phyloP scores from a whole-genome alignment of 768 basidiomycete genomes.

The Amyloporia xantha region DNA sequence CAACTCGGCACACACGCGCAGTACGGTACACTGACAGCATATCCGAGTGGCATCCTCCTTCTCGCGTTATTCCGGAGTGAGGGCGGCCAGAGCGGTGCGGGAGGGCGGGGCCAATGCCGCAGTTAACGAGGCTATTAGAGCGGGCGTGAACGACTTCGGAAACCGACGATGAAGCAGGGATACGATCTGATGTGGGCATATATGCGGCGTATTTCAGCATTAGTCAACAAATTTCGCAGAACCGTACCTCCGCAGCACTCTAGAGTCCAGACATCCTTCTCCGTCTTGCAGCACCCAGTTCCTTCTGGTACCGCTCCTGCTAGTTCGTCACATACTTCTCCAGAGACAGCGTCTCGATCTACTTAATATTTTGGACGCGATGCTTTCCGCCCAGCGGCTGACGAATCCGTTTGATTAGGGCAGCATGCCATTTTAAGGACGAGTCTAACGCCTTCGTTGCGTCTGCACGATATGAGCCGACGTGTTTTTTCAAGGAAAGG shows the following conservation, averaged over 20 bases:
- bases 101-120: constrained; percentile 54
- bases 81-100: constrained; percentile 44
- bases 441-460: constrained; percentile 74
- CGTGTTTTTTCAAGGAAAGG: no score
- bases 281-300: constrained; percentile 79
- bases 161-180: constrained; percentile 87
- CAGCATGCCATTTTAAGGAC: constrained; percentile 92
- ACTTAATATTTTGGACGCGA: constrained; percentile 83
- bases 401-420: constrained; percentile 88
- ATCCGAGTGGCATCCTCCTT: constrained; percentile 85
- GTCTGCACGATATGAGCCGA: constrained; percentile 41
- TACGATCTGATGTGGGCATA: constrained; percentile 54
- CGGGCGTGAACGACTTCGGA: constrained; percentile 69
- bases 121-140: constrained; percentile 54
- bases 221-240: no score
- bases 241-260: constrained; percentile 82
- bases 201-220: background rate
- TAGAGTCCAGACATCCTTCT: constrained; percentile 88
- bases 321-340: constrained; percentile 96
- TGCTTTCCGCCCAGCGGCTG: constrained; percentile 81
- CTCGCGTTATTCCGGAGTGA: constrained; percentile 77
- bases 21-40: constrained; percentile 72
- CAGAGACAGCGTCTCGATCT: constrained; percentile 81
- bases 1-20: constrained; percentile 86
- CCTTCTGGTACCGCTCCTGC: constrained; percentile 85